Evolutionary conservation across 768 basidiomycete genomes (phyloP), one percentile per base, ranked within the genome.

Genomic region (Leucosporidium creatinivorum): DNA sequence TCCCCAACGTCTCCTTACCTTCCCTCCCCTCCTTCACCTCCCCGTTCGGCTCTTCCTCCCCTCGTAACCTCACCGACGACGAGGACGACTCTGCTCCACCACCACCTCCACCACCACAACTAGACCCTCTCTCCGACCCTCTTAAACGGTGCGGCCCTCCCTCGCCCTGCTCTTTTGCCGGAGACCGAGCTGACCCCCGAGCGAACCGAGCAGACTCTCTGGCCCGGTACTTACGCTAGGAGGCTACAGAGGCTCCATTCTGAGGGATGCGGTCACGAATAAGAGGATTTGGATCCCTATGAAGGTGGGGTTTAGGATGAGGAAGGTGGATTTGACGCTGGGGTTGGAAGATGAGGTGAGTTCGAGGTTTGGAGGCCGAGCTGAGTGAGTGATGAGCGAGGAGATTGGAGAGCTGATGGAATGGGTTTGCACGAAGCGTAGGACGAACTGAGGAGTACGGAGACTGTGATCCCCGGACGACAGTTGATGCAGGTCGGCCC

Each of bases 191-290:
- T 25, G 1, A n/a, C n/a, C 2, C 23, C 15, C 1, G 68, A 69
- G 33, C 33, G 33, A 33, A 33, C 61, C 70, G 1, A 55, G 65
- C 17, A 17, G 25, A 17, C 47, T 74, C 4, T 44, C 56, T 47
- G 73, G 73, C 19, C 67, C 68, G 44, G 73, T 74, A 9, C 9
- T 74, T 30, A 68, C 70, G 63, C 21, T 70, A 0, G 73, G 73
- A 18, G 73, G 73, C 0, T 74, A 64, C 54, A 56, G 73, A 3
- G 73, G 73, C 0, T 60, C 56, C 7, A 67, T 73, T 44, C 54
- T 74, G 13, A 31, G 71, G 36, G 70, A 72, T 39, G 70, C 71
- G 1, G 60, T 50, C 8, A 66, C 69, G 0, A 44, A 58, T 52
- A 57, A 58, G 57, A 49, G 73, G 33, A 19, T 74, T 1, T 74